A percentile compares a stretch with the other conserved stretches of the same genome.
Conservation (phyloP, 106 monocot species). For the Chionographis japonica region DNA sequence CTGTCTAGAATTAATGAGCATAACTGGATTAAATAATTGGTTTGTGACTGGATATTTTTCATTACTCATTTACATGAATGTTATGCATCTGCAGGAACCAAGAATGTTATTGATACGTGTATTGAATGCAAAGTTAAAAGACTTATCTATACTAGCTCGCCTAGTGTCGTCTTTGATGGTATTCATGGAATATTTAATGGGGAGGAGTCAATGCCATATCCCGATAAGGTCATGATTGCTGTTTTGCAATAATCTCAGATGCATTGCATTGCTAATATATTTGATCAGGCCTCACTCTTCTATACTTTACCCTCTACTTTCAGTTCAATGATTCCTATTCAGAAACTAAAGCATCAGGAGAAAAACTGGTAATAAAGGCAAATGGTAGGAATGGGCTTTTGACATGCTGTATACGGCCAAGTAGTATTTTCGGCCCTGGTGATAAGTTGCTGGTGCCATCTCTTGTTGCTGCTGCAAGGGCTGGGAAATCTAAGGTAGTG, state of each 20-base stretch:
- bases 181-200: conserved; percentile 77
- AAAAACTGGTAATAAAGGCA: conserved; percentile 79
- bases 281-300: not conserved
- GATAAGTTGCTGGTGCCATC: conserved; percentile 88
- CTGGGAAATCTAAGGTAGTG: conserved; percentile 88
- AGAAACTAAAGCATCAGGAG: conserved; percentile 93
- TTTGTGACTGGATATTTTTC: too few relatives aligned
- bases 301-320: conserved; percentile 1
- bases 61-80: too few relatives aligned
- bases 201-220: conserved; percentile 75
- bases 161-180: conserved; percentile 95
- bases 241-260: not conserved
- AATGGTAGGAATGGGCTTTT: conserved; percentile 82
- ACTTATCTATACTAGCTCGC: conserved; percentile 92
- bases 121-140: conserved; percentile 87
- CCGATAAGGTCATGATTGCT: conserved; percentile 49
- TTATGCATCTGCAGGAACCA: conserved; percentile 56
- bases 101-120: conserved; percentile 94
- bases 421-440: conserved; percentile 98
- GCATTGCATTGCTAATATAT: not conserved
- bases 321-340: conserved; percentile 99
- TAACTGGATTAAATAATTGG: too few relatives aligned
- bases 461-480: conserved; percentile 73
- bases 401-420: conserved; percentile 93
- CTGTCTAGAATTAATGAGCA: too few relatives aligned